Base-by-base conservation (phyloP, 306 rosid species). In the Citrullus amarus region DNA sequence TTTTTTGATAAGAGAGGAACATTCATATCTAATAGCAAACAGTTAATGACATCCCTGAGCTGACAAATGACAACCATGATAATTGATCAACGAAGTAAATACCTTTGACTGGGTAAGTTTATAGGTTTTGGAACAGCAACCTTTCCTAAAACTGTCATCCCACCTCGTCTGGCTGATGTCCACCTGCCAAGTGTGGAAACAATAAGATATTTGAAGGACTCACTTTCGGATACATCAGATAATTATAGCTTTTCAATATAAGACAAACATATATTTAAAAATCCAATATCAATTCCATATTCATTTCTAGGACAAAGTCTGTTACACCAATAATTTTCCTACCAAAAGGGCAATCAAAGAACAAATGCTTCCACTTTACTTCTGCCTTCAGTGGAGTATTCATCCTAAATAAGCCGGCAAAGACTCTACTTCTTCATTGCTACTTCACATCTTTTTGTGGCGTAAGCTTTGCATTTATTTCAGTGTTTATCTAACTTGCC, bases 21-120 rank as follows among this genome's bases (percentile, higher is more conserved):
- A 68, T 48, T 34, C 55, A 22, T 50, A 53, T 17, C 58, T 12
- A 65, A 53, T 32, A 39, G 62, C 17, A 46, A 20, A 13, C 12
- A 12, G 36, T 10, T 6, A 4, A 30, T 43, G 51, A 46, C 9
- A 69, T 8, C 36, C 28, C 20, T 39, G 32, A 67, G 62, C 20
- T 4, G 13, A 63, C 66, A 67, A 80, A 62, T 55, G 41, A 69
- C 58, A 48, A 34, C 60, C 79, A 46, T 57, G 68, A 78, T 56
- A 68, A 61, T 28, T 66, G 79, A 54, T 61, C 14, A 77, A 79
- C 30, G 56, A 74, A 80, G 81, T 69, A 90, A 50, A 81, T 89
- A 96, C 99, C 90, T 96, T 85, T 92, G 96, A 90, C 97, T 96
- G 25, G 98, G 99, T 73, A 96, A 87, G 85, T 96, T 93, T 56